Evolutionary conservation across 768 basidiomycete species (phyloP).

Genomic region (Lanmaoa rubissima): DNA sequence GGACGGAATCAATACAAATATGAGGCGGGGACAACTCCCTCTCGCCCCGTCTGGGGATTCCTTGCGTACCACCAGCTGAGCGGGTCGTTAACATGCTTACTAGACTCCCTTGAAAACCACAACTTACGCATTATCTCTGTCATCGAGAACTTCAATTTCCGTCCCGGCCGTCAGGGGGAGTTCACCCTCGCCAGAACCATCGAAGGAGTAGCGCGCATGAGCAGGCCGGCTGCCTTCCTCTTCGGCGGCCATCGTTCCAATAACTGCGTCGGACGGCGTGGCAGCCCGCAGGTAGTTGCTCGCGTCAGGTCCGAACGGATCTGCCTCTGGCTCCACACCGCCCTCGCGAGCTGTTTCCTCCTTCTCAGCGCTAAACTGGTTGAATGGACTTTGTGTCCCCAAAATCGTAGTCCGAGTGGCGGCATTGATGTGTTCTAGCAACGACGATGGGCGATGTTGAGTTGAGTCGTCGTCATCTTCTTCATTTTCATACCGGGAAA

Average conservation of each 20-base stretch:
- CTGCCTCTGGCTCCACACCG: conserved; percentile 32
- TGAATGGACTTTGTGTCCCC: conserved; percentile 45
- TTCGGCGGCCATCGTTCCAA: conserved; percentile 57
- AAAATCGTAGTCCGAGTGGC: conserved; percentile 83
- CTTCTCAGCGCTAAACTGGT: conserved; percentile 46
- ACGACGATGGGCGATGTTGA: conserved; percentile 79
- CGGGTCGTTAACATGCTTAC: conserved; percentile 10
- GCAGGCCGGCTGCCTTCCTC: conserved; percentile 67
- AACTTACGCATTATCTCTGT: conserved; percentile 75
- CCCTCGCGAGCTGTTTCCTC: conserved; percentile 45
- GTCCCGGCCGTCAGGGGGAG: conserved; percentile 64
- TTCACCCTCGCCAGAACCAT: conserved; percentile 77
- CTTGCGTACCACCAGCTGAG: conserved; percentile 93
- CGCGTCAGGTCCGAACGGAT: conserved; percentile 71
- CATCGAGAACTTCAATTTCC: conserved; percentile 76
- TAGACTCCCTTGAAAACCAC: background rate
- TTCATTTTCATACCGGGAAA: conserved; percentile 62
- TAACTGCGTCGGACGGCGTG: conserved; percentile 74
- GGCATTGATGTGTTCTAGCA: conserved; percentile 88
- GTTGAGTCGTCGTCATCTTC: conserved; percentile 75
- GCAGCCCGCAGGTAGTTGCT: conserved; percentile 79
- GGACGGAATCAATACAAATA: conserved; percentile 71
- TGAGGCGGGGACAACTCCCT: conserved; percentile 89
- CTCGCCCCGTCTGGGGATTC: conserved; percentile 71
- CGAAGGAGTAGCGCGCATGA: conserved; percentile 81